Conservation (phyloP, 495 filamentous ascomycete genomes). For the Schizothecium vesticola region DNA sequence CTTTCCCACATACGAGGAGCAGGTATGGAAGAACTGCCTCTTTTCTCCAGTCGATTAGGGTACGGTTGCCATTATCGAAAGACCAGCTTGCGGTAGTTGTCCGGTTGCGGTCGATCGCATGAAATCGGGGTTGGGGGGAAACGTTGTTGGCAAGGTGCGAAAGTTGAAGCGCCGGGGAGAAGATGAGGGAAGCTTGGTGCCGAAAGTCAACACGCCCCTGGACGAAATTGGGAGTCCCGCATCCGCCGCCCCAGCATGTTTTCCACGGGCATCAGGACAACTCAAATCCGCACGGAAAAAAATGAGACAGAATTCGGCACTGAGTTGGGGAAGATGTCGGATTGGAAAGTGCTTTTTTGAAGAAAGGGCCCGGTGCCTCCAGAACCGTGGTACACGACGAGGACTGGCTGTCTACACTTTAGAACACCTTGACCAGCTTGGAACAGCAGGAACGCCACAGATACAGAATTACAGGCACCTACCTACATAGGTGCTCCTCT, state of each 20-base stretch:
- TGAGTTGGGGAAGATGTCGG: background rate
- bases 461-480: background rate
- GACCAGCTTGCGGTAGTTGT: background rate
- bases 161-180: background rate
- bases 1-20: background rate
- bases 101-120: background rate
- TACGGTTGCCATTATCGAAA: background rate
- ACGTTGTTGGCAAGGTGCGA: background rate
- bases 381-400: background rate
- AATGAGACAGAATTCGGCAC: background rate
- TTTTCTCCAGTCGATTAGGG: background rate
- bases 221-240: background rate
- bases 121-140: background rate
- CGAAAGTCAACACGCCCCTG: background rate
- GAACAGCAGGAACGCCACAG: background rate
- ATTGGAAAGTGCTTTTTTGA: background rate
- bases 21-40: background rate
- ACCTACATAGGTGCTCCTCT: background rate
- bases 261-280: background rate
- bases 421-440: background rate
- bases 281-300: background rate
- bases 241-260: no score
- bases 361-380: background rate
- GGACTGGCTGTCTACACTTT: background rate
- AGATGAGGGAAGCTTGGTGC: background rate